Conservation (phyloP, 192 early-diverging fungal species). For the Linderina pennispora region DNA sequence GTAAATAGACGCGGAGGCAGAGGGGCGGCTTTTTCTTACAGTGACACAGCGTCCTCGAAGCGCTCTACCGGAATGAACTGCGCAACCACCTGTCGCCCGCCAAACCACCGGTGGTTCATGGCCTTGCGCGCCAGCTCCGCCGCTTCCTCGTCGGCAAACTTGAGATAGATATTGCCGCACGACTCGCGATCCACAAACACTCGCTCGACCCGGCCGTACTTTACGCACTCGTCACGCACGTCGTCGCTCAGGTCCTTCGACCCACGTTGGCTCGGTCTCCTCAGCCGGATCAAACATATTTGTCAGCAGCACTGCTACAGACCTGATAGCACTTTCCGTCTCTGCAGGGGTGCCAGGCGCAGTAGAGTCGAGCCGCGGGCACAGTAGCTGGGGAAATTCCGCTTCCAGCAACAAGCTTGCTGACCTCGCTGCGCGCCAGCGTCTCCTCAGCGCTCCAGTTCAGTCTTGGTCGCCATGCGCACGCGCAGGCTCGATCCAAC, state of each 20-base stretch:
- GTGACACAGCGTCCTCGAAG: background rate
- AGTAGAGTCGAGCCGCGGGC: too few relatives aligned
- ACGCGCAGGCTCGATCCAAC: constrained; percentile 49
- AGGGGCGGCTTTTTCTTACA: too few relatives aligned
- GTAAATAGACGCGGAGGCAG: too few relatives aligned
- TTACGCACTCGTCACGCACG: constrained; percentile 73
- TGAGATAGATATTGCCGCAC: constrained; percentile 74
- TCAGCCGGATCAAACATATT: constrained; percentile 46
- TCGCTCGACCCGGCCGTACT: constrained; percentile 70
- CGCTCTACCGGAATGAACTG: background rate
- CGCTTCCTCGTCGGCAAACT: constrained; percentile 64
- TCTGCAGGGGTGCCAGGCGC: too few relatives aligned
- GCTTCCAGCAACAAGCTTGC: too few relatives aligned
- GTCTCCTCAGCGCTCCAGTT: constrained; percentile 23
- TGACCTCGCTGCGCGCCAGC: too few relatives aligned
- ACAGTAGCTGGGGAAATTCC: too few relatives aligned
- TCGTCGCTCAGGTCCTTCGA: constrained; percentile 78
- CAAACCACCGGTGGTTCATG: constrained; percentile 86
- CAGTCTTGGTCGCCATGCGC: constrained; percentile 21
- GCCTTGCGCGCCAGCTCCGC: constrained; percentile 62
- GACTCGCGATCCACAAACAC: constrained; percentile 65
- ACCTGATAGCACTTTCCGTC: background rate
- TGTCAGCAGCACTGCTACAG: constrained; percentile 6
- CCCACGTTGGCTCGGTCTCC: constrained; percentile 80
- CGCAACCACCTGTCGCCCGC: constrained; percentile 59